Conservation (phyloP, 129 eudicot genomes). For the Helianthus tuberosus region DNA sequence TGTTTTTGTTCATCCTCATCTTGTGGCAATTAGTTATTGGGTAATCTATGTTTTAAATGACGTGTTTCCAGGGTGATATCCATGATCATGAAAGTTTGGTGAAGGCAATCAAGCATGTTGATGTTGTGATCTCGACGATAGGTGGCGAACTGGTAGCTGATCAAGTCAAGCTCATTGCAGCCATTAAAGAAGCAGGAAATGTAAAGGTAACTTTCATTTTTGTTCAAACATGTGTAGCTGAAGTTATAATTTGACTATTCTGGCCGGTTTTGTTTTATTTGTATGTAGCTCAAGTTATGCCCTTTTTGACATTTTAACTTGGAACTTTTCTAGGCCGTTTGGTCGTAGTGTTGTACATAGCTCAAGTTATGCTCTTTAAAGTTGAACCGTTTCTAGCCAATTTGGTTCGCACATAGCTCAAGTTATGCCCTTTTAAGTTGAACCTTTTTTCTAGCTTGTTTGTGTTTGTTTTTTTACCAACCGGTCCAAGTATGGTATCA, state of each 20-base stretch:
- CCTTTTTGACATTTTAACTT: too few relatives aligned
- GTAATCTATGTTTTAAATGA: background rate
- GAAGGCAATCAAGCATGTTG: slow-evolving; percentile 55
- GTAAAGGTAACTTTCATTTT: slow-evolving; percentile 33
- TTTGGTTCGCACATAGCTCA: too few relatives aligned
- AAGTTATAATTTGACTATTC: background rate
- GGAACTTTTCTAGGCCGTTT: too few relatives aligned
- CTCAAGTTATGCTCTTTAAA: too few relatives aligned
- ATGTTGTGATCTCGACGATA: slow-evolving; percentile 55
- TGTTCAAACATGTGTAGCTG: slow-evolving; percentile 9
- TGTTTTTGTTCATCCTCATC: background rate
- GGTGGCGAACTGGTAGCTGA: slow-evolving; percentile 40
- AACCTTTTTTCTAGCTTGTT: too few relatives aligned
- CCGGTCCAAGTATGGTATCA: too few relatives aligned
- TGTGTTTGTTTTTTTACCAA: too few relatives aligned
- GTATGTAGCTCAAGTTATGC: too few relatives aligned
- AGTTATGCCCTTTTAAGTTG: too few relatives aligned
- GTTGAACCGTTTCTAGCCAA: too few relatives aligned
- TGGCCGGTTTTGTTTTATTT: too few relatives aligned
- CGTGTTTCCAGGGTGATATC: slow-evolving; percentile 45
- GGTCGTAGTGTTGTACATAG: too few relatives aligned
- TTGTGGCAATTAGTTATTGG: background rate
- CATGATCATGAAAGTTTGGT: slow-evolving; percentile 54
- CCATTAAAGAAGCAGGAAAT: slow-evolving; percentile 56
- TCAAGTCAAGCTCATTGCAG: slow-evolving; percentile 48